These are phyloP conservation scores for Backusella westeae DNA, from an alignment of 192 early-diverging fungal genomes.

Conservation along the genomic window DNA sequence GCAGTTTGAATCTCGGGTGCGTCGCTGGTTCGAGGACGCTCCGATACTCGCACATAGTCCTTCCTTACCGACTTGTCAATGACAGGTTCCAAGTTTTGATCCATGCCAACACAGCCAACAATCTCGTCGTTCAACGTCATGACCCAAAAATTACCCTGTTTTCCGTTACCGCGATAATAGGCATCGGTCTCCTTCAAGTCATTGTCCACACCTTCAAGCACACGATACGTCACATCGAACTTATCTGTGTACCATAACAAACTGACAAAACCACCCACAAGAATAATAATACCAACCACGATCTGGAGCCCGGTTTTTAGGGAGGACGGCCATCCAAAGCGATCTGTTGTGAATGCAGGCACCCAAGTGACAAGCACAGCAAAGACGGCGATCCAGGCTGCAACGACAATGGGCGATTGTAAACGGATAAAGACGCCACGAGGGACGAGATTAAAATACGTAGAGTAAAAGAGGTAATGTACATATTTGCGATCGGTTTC, in stretches of 20 bases:
- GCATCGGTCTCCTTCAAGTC: constrained; percentile 30
- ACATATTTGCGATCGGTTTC: constrained; percentile 34
- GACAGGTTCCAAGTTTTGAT: constrained; percentile 9
- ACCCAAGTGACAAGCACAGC: constrained; percentile 6
- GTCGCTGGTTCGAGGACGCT: background rate
- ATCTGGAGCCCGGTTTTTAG: background rate
- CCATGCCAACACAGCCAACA: constrained; percentile 35
- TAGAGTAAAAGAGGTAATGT: constrained; percentile 36
- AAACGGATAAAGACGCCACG: constrained; percentile 21
- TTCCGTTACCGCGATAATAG: constrained; percentile 26
- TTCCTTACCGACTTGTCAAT: background rate
- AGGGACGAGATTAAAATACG: constrained; percentile 37
- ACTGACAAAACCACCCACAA: constrained; percentile 7
- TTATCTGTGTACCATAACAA: constrained; percentile 35
- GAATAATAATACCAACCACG: constrained; percentile 6
- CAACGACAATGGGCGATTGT: constrained; percentile 15
- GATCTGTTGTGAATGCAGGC: background rate
- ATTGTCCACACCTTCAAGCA: constrained; percentile 31
- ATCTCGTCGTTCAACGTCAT: constrained; percentile 30
- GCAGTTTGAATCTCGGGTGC: constrained; percentile 4
- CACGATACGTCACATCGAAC: constrained; percentile 21
- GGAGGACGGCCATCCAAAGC: background rate
- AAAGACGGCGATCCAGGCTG: constrained; percentile 11
- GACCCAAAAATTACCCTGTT: constrained; percentile 36
- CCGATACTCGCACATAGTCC: background rate